Conservation (phyloP, 176 grass and related monocot genomes). For the Areca catechu region DNA sequence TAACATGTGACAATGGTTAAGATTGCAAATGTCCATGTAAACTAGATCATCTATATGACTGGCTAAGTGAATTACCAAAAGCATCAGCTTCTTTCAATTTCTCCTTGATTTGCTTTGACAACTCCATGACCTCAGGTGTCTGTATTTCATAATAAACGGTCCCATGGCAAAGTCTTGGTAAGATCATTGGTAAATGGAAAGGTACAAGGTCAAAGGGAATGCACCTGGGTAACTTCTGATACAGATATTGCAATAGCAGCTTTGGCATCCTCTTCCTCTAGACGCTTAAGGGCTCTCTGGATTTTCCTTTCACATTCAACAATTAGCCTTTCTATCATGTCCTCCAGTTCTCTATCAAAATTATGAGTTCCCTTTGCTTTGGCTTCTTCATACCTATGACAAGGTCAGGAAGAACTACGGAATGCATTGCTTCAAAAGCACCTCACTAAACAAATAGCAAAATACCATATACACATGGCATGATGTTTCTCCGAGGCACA, state of each 20-base stretch:
- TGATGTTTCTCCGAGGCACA: too few species aligned
- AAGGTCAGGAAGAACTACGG: conserved; percentile 35
- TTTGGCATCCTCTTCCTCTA: conserved; percentile 82
- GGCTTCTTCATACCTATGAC: conserved; percentile 84
- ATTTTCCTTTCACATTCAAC: conserved; percentile 98
- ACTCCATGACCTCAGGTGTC: conserved; percentile 64
- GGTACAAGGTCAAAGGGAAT: too few species aligned
- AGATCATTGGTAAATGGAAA: too few species aligned
- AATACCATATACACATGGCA: too few species aligned
- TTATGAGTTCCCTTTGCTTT: conserved; percentile 77
- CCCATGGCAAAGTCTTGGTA: too few species aligned
- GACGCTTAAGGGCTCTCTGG: conserved; percentile 78
- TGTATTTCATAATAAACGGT: conserved; percentile 9
- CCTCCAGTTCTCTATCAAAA: conserved; percentile 74
- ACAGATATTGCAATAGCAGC: conserved; percentile 97
- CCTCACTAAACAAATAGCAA: too few species aligned
- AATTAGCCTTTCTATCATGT: conserved; percentile 89
- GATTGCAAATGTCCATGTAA: too few species aligned
- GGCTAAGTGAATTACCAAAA: conserved; percentile 43
- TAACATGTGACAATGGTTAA: too few species aligned
- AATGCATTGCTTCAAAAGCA: too few species aligned
- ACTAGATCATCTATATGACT: too few species aligned
- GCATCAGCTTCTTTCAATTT: conserved; percentile 74
- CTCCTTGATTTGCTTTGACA: conserved; percentile 96
- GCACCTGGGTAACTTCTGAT: conserved; percentile 75